Percentiles rank a stretch among this genome's conserved stretches.
phyloP scores from a whole-genome alignment of 2,329 filamentous ascomycete genomes.

The Ceratocystis ficicola region DNA sequence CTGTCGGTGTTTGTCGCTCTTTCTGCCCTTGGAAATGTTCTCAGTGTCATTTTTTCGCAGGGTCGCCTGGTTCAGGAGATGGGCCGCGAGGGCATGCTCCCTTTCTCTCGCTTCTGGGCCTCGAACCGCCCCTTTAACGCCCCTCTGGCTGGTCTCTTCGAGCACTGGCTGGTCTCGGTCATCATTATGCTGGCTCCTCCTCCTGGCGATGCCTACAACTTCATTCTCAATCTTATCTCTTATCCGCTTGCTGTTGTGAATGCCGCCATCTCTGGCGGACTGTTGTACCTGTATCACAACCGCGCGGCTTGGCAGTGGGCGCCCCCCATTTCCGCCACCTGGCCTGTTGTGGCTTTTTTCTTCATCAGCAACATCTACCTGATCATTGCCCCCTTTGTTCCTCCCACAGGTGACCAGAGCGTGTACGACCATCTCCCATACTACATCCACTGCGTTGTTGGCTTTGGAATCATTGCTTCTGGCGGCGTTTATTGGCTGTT shows the following conservation, averaged over 20 bases:
- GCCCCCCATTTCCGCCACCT: constrained; percentile 42
- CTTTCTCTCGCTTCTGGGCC: constrained; percentile 50
- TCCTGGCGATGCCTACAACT: constrained; percentile 55
- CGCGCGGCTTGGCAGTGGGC: constrained; percentile 39
- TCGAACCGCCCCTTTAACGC: constrained; percentile 53
- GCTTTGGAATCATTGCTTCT: constrained; percentile 40
- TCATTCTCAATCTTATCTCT: constrained; percentile 50
- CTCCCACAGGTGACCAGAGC: constrained; percentile 39
- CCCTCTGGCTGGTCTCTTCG: constrained; percentile 47
- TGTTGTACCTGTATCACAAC: constrained; percentile 43
- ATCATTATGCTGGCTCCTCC: constrained; percentile 56
- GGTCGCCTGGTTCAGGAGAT: constrained; percentile 54
- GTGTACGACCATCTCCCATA: constrained; percentile 45
- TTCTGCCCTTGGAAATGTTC: constrained; percentile 55
- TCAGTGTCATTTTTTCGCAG: constrained; percentile 57
- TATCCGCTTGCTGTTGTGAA: constrained; percentile 51
- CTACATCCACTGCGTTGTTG: constrained; percentile 46
- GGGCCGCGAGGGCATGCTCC: constrained; percentile 53
- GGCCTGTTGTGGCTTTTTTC: constrained; percentile 47
- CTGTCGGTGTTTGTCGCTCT: constrained; percentile 55
- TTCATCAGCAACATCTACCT: constrained; percentile 50
- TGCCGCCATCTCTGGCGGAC: constrained; percentile 40
- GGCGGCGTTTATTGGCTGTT: constrained; percentile 46
- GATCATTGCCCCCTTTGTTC: constrained; percentile 46
- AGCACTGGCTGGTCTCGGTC: constrained; percentile 52